Percentiles rank a stretch among this genome's conserved stretches.
Conservation (phyloP, 2,329 filamentous ascomycete species). For the Penicillium sp. region DNA sequence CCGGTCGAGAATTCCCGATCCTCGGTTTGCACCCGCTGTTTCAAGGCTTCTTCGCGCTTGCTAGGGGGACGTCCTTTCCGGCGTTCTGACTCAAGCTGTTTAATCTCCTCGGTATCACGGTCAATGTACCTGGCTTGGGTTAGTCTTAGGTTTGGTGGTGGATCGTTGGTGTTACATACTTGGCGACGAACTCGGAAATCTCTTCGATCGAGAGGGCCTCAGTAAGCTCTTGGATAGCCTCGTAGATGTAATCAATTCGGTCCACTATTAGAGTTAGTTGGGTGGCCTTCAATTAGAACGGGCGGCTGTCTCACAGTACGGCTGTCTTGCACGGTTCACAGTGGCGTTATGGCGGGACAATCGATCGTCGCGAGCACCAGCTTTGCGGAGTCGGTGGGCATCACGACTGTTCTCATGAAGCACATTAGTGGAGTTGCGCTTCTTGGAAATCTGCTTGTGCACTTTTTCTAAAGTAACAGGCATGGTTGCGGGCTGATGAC, state of each 20-base stretch:
- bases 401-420: conserved; percentile 89
- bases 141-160: not conserved
- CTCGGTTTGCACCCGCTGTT: conserved; percentile 68
- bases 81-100: conserved; percentile 58
- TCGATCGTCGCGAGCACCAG: conserved; percentile 77
- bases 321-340: conserved; percentile 71
- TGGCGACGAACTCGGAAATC: conserved; percentile 55
- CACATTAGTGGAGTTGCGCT: conserved; percentile 70
- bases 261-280: conserved; percentile 52
- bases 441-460: conserved; percentile 85
- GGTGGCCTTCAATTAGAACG: not conserved
- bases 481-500: conserved; percentile 53
- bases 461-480: conserved; percentile 72
- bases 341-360: conserved; percentile 70
- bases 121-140: conserved; percentile 36
- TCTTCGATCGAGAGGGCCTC: conserved; percentile 39
- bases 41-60: conserved; percentile 73
- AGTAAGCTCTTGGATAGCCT: conserved; percentile 49
- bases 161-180: conserved; percentile 47
- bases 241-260: conserved; percentile 70
- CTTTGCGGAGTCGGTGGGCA: conserved; percentile 75
- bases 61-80: conserved; percentile 77
- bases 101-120: conserved; percentile 40
- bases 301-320: conserved; percentile 58
- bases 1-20: conserved; percentile 79